Evolutionary conservation across 1,284 basidiomycete genomes (phyloP).

Genomic region (Hypsizygus ulmarius): DNA sequence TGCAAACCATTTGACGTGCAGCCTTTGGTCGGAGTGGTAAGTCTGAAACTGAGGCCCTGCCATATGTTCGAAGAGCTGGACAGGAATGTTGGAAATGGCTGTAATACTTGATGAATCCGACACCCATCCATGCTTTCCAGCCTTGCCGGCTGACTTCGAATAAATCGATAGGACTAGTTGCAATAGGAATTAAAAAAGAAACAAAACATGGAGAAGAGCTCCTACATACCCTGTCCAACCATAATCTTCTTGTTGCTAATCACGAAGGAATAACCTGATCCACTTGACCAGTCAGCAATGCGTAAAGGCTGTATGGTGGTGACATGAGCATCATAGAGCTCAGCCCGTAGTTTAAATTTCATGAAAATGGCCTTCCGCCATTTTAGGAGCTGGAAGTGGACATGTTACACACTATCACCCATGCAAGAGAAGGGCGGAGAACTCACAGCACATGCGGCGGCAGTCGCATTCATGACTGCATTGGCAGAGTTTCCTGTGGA

Average conservation of each 20-base stretch:
- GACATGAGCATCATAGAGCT: slow-evolving; percentile 5
- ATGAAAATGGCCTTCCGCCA: slow-evolving; percentile 1
- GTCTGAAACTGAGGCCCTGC: slow-evolving; percentile 7
- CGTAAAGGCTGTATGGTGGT: slow-evolving; percentile 5
- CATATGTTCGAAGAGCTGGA: slow-evolving; percentile 11
- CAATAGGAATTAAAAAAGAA: neutral
- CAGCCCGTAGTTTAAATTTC: neutral
- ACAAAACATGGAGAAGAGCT: neutral
- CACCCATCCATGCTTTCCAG: neutral
- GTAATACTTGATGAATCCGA: slow-evolving; percentile 5
- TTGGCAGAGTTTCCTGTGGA: slow-evolving; percentile 12
- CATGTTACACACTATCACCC: neutral
- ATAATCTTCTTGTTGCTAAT: slow-evolving; percentile 8
- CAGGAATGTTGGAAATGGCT: slow-evolving; percentile 12
- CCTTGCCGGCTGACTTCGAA: slow-evolving; percentile 1
- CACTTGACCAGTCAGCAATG: slow-evolving; percentile 1
- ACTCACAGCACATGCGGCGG: neutral
- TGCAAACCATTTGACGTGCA: slow-evolving; percentile 4
- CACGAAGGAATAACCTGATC: slow-evolving; percentile 15
- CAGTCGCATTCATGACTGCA: slow-evolving; percentile 7
- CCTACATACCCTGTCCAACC: slow-evolving; percentile 7
- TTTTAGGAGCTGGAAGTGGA: slow-evolving; percentile 3
- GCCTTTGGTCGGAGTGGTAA: neutral
- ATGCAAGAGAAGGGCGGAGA: neutral
- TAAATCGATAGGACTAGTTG: slow-evolving; percentile 2